These are phyloP conservation scores for Gynochthodes officinalis DNA, from an alignment of 257 asterid genomes.

Conservation along the genomic window DNA sequence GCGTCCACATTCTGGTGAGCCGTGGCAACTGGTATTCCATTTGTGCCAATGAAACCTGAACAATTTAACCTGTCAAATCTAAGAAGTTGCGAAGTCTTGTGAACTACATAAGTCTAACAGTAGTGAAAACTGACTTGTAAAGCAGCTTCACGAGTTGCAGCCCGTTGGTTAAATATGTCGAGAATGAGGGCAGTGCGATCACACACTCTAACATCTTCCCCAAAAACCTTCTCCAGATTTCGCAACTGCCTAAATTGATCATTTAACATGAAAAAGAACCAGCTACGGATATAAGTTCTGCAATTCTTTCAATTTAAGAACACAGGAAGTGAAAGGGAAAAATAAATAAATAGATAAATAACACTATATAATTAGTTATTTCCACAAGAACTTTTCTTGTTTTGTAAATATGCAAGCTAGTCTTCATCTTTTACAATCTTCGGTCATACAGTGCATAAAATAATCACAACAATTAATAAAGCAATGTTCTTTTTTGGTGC, in stretches of 20 bases:
- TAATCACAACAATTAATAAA: too few relatives aligned
- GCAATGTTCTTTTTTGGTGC: not conserved
- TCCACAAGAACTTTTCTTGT: too few relatives aligned
- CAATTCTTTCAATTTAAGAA: not conserved
- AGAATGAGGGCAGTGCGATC: conserved; percentile 97
- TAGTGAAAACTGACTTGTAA: conserved; percentile 52
- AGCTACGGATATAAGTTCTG: not conserved
- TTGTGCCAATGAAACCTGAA: conserved; percentile 89
- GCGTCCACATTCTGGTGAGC: conserved; percentile 92
- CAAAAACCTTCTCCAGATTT: conserved; percentile 84
- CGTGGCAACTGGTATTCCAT: conserved; percentile 97
- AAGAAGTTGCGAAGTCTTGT: conserved; percentile 16
- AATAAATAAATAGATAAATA: too few relatives aligned
- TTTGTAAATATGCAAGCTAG: too few relatives aligned
- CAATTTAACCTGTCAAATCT: conserved; percentile 17
- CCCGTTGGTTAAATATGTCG: conserved; percentile 92
- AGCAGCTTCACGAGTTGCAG: conserved; percentile 97
- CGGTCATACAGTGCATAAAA: not conserved
- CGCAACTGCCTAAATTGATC: conserved; percentile 72
- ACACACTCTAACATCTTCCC: conserved; percentile 89
- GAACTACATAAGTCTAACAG: not conserved
- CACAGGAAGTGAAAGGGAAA: not conserved
- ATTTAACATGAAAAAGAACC: conserved; percentile 6
- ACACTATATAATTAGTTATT: too few relatives aligned
- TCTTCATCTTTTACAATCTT: not conserved